Evolutionary conservation across 345 rosid species (phyloP).

Genomic region (Zanthoxylum bungeanum): DNA sequence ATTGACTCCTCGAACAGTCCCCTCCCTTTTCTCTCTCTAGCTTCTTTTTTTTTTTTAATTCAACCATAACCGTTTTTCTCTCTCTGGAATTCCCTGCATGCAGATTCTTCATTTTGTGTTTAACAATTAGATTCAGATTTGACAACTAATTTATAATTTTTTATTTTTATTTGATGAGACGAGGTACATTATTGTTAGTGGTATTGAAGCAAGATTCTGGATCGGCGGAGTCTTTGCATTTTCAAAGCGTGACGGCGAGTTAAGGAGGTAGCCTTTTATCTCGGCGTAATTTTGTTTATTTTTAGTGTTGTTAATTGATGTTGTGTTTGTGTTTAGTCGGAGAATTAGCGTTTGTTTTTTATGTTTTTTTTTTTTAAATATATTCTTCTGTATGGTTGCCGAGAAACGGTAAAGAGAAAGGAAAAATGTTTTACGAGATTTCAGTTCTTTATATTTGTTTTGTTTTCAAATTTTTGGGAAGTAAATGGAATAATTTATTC

Average conservation of each 20-base stretch:
- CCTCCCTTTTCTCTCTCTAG: too few species aligned
- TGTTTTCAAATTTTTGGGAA: background rate
- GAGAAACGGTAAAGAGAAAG: background rate
- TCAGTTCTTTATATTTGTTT: background rate
- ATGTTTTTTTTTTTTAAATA: too few species aligned
- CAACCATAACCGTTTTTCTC: too few species aligned
- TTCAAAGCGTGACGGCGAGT: background rate
- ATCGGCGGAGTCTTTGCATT: background rate
- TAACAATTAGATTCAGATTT: too few species aligned
- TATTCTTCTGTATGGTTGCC: constrained; percentile 2
- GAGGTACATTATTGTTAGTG: constrained; percentile 3
- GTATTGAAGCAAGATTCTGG: background rate
- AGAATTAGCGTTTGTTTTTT: background rate
- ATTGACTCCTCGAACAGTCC: too few species aligned
- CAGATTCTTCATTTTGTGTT: too few species aligned
- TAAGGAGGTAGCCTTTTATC: background rate
- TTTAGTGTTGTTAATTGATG: background rate
- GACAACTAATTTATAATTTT: too few species aligned
- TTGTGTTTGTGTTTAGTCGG: background rate
- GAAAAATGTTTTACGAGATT: background rate
- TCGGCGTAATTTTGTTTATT: background rate
- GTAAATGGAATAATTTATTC: too few species aligned
- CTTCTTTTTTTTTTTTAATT: too few species aligned
- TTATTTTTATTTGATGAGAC: background rate
- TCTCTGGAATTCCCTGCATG: too few species aligned